Evolutionary conservation across 345 rosid genomes (phyloP).

Genomic region (Crucihimalaya himalaica): DNA sequence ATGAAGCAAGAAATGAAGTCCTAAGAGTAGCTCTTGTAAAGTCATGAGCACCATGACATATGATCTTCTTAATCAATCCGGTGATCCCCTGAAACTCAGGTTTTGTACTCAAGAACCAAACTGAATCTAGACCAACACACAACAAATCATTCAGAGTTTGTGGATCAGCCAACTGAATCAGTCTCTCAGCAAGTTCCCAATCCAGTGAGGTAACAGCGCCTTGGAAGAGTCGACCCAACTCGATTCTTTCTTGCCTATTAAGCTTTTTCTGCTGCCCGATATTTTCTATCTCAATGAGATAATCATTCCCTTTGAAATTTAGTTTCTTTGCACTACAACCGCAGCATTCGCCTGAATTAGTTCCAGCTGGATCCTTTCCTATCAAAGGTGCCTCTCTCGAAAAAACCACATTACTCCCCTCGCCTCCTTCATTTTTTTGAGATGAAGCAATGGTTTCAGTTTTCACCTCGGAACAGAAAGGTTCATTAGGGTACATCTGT

Average conservation of each 20-base stretch:
- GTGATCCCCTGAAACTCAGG: slow-evolving; percentile 72
- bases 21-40: slow-evolving; percentile 92
- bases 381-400: slow-evolving; percentile 63
- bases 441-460: slow-evolving; percentile 45
- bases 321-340: slow-evolving; percentile 52
- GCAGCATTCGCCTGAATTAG: slow-evolving; percentile 46
- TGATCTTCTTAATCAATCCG: slow-evolving; percentile 68
- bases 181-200: slow-evolving; percentile 89
- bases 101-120: slow-evolving; percentile 85
- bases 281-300: slow-evolving; percentile 50
- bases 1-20: slow-evolving; percentile 95
- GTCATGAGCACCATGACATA: slow-evolving; percentile 83
- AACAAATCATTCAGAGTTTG: slow-evolving; percentile 85
- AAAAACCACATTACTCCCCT: slow-evolving; percentile 61
- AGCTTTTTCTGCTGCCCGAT: slow-evolving; percentile 56
- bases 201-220: slow-evolving; percentile 78
- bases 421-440: slow-evolving; percentile 51
- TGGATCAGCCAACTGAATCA: slow-evolving; percentile 70
- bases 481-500: slow-evolving; percentile 23
- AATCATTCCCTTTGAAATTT: slow-evolving; percentile 53
- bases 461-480: slow-evolving; percentile 50
- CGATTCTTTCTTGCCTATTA: slow-evolving; percentile 73
- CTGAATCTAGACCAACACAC: slow-evolving; percentile 84
- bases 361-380: slow-evolving; percentile 46
- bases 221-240: slow-evolving; percentile 73